Conservation (phyloP, 2,329 filamentous ascomycete species). For the Aspergillus alliaceus region DNA sequence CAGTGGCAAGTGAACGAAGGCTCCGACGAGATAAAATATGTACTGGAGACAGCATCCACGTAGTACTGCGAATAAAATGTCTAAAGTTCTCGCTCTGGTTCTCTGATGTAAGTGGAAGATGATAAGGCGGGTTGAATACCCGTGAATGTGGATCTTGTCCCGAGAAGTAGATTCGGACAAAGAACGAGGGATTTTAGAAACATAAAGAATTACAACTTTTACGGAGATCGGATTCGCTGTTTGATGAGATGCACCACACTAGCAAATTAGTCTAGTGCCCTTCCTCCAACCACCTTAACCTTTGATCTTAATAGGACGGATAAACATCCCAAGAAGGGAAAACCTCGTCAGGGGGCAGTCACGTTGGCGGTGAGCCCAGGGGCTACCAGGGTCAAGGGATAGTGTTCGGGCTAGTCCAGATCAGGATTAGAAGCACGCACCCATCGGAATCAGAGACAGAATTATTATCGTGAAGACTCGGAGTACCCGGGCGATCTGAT, state of each 20-base stretch:
- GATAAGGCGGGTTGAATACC: slow-evolving; percentile 18
- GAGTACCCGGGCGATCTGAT: slow-evolving; percentile 1
- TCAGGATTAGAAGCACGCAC: slow-evolving; percentile 6
- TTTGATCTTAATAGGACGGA: not conserved
- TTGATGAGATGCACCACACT: not conserved
- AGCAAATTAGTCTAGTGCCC: not conserved
- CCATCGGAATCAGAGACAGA: slow-evolving; percentile 5
- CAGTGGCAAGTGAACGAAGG: slow-evolving; percentile 22
- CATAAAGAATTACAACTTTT: too few relatives aligned
- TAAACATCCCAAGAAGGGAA: not conserved
- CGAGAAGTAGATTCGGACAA: slow-evolving; percentile 1
- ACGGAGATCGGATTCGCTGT: not conserved
- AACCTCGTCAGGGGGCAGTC: slow-evolving; percentile 2
- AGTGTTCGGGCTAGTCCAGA: slow-evolving; percentile 5
- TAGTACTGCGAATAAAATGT: not conserved
- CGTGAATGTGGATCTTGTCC: slow-evolving; percentile 22
- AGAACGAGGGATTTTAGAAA: not conserved
- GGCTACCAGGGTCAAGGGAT: slow-evolving; percentile 1
- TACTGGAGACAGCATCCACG: slow-evolving; percentile 21
- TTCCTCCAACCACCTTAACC: not conserved
- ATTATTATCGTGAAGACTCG: slow-evolving; percentile 8
- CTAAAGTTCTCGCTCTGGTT: slow-evolving; percentile 4
- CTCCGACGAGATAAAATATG: slow-evolving; percentile 21
- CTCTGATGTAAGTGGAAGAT: slow-evolving; percentile 17
- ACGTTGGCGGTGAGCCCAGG: slow-evolving; percentile 19